A percentile compares a stretch with the other conserved stretches of the same genome.
phyloP scores from a whole-genome alignment of 257 asterid genomes.

The Catharanthus roseus region DNA sequence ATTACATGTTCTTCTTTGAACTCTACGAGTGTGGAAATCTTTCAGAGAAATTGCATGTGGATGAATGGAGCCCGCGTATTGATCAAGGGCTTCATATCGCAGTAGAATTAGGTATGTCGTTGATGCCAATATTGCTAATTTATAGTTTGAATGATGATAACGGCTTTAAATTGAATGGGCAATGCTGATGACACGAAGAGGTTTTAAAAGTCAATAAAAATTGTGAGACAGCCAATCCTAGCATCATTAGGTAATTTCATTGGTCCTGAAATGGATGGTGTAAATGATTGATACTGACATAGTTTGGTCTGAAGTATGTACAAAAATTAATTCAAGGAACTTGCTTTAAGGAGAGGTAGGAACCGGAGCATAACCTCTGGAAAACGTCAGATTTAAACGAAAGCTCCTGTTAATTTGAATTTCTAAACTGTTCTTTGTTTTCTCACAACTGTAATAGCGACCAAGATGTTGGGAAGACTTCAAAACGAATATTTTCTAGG shows the following conservation, averaged over 20 bases:
- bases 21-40: constrained; percentile 68
- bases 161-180: background rate
- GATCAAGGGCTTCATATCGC: constrained; percentile 48
- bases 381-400: background rate
- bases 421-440: no score
- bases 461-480: background rate
- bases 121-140: background rate
- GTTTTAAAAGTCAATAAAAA: background rate
- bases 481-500: background rate
- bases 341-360: background rate
- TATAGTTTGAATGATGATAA: background rate
- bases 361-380: background rate
- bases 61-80: constrained; percentile 65
- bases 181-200: background rate
- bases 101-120: constrained; percentile 47
- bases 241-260: background rate
- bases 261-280: background rate
- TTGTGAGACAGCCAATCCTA: background rate
- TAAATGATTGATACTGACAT: background rate
- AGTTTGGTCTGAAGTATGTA: background rate
- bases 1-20: constrained; percentile 79
- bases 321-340: background rate
- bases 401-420: background rate
- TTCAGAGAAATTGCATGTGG: constrained; percentile 67
- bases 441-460: no score